Evolutionary conservation across 78 protist species (phyloP).

Genomic region (Dictyostelium intermedium): DNA sequence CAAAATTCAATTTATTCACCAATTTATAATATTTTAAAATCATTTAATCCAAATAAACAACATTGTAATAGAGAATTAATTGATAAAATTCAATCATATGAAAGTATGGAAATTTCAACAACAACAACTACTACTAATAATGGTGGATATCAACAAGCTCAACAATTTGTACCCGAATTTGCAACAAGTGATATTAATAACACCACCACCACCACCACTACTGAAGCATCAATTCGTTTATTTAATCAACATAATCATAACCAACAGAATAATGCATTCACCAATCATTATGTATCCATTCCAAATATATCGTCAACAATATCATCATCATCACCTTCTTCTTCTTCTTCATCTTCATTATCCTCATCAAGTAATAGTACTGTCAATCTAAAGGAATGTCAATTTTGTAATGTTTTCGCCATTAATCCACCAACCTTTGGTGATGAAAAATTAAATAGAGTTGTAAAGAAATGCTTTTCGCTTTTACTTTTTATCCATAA

Average conservation of each 20-base stretch:
- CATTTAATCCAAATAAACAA: neutral
- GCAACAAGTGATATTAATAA: no score
- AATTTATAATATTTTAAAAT: neutral
- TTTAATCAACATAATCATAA: neutral
- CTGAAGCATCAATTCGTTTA: neutral
- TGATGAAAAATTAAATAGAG: constrained; percentile 48
- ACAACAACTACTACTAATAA: neutral
- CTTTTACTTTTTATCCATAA: neutral
- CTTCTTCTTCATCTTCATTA: no score
- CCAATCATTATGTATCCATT: neutral
- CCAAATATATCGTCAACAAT: neutral
- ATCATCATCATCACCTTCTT: neutral
- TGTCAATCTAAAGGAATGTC: neutral
- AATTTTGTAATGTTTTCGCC: constrained; percentile 4
- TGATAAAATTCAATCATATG: neutral
- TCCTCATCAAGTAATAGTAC: neutral
- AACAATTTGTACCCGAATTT: neutral
- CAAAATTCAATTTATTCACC: neutral
- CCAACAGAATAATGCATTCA: neutral
- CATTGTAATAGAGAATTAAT: neutral
- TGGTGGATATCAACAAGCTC: neutral
- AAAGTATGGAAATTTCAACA: neutral
- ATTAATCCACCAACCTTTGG: neutral
- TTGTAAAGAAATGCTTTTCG: constrained; percentile 29
- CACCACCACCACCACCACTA: no score